These are phyloP conservation scores for Trichoderma reesei DNA, from an alignment of 495 filamentous ascomycete species.

Conservation along the genomic window DNA sequence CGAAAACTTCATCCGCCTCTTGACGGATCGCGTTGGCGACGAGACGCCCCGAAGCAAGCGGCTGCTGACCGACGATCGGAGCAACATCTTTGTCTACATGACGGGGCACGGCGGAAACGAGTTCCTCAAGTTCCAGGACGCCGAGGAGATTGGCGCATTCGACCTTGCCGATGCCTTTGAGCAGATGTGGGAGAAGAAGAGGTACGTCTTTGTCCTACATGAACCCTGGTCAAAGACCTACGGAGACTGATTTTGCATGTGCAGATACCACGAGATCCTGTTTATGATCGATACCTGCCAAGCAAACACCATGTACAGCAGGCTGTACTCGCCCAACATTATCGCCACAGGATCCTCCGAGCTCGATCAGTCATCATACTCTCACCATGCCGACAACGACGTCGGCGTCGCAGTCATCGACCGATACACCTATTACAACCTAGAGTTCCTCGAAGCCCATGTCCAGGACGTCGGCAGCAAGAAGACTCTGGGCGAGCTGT, in stretches of 20 bases:
- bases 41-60: constrained; percentile 92
- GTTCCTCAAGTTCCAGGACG: constrained; percentile 97
- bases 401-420: constrained; percentile 96
- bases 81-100: constrained; percentile 98
- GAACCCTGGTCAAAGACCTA: too few relatives aligned
- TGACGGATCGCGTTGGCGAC: constrained; percentile 86
- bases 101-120: constrained; percentile 98
- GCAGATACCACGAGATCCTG: constrained; percentile 82
- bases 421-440: constrained; percentile 96
- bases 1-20: constrained; percentile 91
- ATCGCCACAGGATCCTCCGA: constrained; percentile 90
- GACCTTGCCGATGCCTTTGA: constrained; percentile 96
- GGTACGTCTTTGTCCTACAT: constrained; percentile 33
- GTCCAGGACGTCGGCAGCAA: constrained; percentile 75
- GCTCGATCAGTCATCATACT: constrained; percentile 89
- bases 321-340: constrained; percentile 95
- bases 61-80: constrained; percentile 81
- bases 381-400: constrained; percentile 95
- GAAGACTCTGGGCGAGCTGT: constrained; percentile 81
- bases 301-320: constrained; percentile 97
- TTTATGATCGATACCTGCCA: constrained; percentile 99
- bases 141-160: constrained; percentile 93
- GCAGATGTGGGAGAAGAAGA: constrained; percentile 99
- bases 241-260: background rate
- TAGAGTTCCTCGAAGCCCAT: constrained; percentile 90